phyloP scores from a whole-genome alignment of 2,329 filamentous ascomycete genomes.

The Claviceps sp. region DNA sequence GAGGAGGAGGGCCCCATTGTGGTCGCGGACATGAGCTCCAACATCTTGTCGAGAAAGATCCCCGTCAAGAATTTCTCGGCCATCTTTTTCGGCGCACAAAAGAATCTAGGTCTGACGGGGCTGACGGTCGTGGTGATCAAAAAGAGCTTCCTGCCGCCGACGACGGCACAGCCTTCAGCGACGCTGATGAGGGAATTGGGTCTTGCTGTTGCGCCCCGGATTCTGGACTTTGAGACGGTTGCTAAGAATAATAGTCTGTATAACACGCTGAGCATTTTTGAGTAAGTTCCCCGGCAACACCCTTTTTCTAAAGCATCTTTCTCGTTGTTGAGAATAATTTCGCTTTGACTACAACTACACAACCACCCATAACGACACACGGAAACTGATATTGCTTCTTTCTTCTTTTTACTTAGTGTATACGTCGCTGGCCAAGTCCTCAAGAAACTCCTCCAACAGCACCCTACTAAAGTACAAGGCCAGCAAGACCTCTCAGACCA shows the following conservation, averaged over 20 bases:
- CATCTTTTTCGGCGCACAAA: constrained; percentile 89
- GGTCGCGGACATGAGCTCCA: constrained; percentile 87
- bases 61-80: constrained; percentile 67
- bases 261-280: constrained; percentile 92
- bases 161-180: constrained; percentile 50
- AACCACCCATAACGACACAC: not conserved
- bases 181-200: constrained; percentile 59
- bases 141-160: constrained; percentile 64
- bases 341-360: no score
- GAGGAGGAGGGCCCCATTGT: constrained; percentile 60
- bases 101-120: constrained; percentile 80
- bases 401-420: constrained; percentile 40
- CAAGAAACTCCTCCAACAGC: constrained; percentile 53
- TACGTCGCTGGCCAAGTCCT: constrained; percentile 87
- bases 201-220: constrained; percentile 64
- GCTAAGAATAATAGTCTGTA: constrained; percentile 92
- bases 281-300: constrained; percentile 28
- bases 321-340: no score
- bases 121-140: constrained; percentile 77
- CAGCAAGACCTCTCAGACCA: constrained; percentile 61
- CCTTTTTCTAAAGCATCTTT: no score
- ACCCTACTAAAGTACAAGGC: constrained; percentile 56
- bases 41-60: constrained; percentile 72
- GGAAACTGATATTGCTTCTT: not conserved
- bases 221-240: constrained; percentile 72